Conservation (phyloP, 169 alveolate genomes). For the Plasmodium vinckei region DNA sequence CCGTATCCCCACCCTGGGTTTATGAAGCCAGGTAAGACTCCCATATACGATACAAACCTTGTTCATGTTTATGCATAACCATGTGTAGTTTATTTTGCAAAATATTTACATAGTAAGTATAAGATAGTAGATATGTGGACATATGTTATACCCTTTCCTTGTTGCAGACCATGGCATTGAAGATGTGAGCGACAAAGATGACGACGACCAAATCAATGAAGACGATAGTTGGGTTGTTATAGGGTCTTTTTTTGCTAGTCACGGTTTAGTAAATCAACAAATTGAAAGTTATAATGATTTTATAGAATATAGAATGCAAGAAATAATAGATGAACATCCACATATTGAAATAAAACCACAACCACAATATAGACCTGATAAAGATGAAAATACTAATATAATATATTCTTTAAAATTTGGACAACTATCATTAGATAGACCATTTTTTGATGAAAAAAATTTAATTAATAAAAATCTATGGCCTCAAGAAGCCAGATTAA, state of each 20-base stretch:
- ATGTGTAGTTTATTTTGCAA: neutral
- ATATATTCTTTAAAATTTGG: slow-evolving; percentile 93
- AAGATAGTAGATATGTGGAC: neutral
- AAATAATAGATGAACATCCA: slow-evolving; percentile 95
- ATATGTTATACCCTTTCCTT: neutral
- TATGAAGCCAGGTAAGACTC: slow-evolving; percentile 25
- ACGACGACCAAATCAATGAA: slow-evolving; percentile 39
- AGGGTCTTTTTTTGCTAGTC: slow-evolving; percentile 87
- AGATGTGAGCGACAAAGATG: neutral
- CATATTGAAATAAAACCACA: slow-evolving; percentile 92
- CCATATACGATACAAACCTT: neutral
- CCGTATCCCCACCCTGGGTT: slow-evolving; percentile 24
- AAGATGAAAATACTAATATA: slow-evolving; percentile 87
- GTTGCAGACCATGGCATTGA: slow-evolving; percentile 1
- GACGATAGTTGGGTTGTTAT: slow-evolving; percentile 76
- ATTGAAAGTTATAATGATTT: slow-evolving; percentile 97
- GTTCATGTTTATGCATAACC: neutral
- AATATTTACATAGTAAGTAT: neutral
- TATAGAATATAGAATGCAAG: slow-evolving; percentile 94
- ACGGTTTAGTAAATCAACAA: slow-evolving; percentile 97
- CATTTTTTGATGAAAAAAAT: slow-evolving; percentile 93
- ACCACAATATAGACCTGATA: slow-evolving; percentile 91
- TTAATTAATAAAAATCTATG: slow-evolving; percentile 92
- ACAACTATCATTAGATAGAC: slow-evolving; percentile 94
- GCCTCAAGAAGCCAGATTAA: slow-evolving; percentile 98